phyloP scores from a whole-genome alignment of 805 yeast genomes.

The Saccharomycopsis javanensis region DNA sequence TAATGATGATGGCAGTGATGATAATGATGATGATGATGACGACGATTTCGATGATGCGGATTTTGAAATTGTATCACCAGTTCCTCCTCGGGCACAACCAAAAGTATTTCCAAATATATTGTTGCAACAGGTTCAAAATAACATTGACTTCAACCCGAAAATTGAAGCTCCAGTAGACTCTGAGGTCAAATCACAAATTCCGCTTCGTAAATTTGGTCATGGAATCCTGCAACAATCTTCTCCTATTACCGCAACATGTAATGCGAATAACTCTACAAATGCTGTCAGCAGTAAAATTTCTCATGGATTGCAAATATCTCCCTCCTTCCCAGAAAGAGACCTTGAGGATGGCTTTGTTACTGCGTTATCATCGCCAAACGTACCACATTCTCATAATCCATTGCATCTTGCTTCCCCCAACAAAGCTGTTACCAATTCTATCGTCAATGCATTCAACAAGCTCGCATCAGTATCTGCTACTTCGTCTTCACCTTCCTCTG shows the following conservation, averaged over 20 bases:
- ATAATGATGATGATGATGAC: not conserved
- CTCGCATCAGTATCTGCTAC: not conserved
- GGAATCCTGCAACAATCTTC: constrained; percentile 2
- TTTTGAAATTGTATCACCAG: not conserved
- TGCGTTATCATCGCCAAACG: not conserved
- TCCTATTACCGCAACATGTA: not conserved
- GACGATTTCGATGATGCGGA: not conserved
- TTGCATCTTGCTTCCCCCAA: not conserved
- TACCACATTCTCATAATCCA: not conserved
- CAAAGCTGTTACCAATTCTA: not conserved
- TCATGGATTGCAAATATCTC: not conserved
- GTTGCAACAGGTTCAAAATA: not conserved
- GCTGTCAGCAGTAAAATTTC: not conserved
- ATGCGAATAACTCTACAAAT: not conserved
- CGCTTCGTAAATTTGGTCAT: not conserved
- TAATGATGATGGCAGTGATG: not conserved
- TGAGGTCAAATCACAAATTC: not conserved
- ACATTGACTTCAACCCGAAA: not conserved
- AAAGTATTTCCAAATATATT: not conserved
- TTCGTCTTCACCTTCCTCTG: not conserved
- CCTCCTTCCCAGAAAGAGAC: not conserved
- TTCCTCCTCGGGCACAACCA: not conserved
- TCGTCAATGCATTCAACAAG: not conserved
- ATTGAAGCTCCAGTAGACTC: not conserved
- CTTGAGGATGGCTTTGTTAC: not conserved